Evolutionary conservation across 306 rosid species (phyloP).

Genomic region (apple (Malus domestica)): DNA sequence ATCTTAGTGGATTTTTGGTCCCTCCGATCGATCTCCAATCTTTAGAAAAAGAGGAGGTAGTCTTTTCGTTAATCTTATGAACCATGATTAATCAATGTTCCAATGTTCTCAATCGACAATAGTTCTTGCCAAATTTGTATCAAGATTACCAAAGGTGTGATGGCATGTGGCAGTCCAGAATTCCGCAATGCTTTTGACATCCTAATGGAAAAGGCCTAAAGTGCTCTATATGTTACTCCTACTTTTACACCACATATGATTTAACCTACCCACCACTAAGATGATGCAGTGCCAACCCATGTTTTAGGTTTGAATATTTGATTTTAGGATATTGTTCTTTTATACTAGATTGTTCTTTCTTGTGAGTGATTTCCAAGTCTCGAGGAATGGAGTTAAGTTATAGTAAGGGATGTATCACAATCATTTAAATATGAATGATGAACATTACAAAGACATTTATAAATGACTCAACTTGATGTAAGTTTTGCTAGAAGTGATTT

Average conservation of each 20-base stretch:
- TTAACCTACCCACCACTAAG: constrained; percentile 14
- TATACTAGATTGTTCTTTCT: not conserved
- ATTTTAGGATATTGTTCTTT: not conserved
- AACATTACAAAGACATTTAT: no score
- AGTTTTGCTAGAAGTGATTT: not conserved
- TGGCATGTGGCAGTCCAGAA: not conserved
- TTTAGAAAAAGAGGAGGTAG: not conserved
- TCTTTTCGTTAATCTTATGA: constrained; percentile 10
- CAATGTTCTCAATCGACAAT: constrained; percentile 18
- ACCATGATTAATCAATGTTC: constrained; percentile 24
- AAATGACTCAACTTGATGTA: not conserved
- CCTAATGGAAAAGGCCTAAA: not conserved
- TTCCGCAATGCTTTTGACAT: not conserved
- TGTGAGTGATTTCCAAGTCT: no score
- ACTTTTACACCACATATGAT: constrained; percentile 12
- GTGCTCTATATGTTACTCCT: not conserved
- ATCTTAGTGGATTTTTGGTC: constrained; percentile 37
- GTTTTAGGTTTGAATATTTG: not conserved
- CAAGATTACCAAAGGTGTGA: not conserved
- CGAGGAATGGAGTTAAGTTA: no score
- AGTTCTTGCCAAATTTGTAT: not conserved
- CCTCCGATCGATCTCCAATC: not conserved
- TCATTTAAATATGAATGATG: no score
- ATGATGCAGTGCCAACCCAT: constrained; percentile 16
- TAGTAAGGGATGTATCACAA: no score